A percentile compares a stretch with the other conserved stretches of the same genome.
phyloP scores from a whole-genome alignment of 2,329 filamentous ascomycete species.

The Metarhizium album region DNA sequence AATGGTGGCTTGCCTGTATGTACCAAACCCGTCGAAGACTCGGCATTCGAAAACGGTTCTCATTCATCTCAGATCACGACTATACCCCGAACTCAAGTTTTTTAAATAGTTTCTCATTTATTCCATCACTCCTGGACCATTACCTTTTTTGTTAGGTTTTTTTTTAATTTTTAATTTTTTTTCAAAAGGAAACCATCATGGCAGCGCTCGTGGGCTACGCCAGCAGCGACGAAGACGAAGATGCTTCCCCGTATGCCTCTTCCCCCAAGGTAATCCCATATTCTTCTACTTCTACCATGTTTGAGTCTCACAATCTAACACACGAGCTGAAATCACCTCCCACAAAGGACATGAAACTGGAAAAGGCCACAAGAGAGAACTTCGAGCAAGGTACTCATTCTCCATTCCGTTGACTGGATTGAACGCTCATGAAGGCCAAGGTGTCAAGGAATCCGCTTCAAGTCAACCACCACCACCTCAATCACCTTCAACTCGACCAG shows the following conservation, averaged over 20 bases:
- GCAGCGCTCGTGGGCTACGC: conserved; percentile 38
- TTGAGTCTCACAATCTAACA: not conserved
- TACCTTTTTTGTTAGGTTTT: not conserved
- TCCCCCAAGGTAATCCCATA: not conserved
- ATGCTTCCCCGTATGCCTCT: conserved; percentile 7
- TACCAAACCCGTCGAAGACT: not conserved
- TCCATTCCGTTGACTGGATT: not conserved
- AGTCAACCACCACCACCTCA: not conserved
- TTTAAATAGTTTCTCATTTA: not conserved
- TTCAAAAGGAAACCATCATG: too few relatives aligned
- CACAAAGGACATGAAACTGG: not conserved
- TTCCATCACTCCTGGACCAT: not conserved
- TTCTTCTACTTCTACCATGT: not conserved
- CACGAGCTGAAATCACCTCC: not conserved
- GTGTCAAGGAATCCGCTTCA: not conserved
- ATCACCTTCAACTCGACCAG: not conserved
- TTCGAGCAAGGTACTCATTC: not conserved
- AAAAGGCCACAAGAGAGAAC: not conserved
- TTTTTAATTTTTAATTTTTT: too few relatives aligned
- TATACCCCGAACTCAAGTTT: not conserved
- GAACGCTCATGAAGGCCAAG: not conserved
- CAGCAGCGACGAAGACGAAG: conserved; percentile 41
- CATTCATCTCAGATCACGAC: not conserved
- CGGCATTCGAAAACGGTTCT: too few relatives aligned
- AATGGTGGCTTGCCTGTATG: not conserved